These are phyloP conservation scores for Zalaria sp. DNA, from an alignment of 2,329 filamentous ascomycete species.

Conservation along the genomic window DNA sequence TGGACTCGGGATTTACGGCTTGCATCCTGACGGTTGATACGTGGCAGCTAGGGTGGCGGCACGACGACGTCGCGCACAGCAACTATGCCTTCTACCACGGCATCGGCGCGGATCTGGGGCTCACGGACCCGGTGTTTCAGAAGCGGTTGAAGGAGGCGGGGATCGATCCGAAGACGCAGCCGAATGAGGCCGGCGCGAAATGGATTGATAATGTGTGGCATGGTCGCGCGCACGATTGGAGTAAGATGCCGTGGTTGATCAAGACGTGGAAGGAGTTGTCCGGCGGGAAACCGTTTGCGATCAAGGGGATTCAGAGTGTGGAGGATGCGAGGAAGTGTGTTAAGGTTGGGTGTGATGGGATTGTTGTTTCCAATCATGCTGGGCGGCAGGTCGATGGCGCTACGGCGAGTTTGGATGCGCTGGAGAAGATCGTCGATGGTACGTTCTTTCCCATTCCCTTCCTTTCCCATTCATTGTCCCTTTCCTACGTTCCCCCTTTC, in stretches of 20 bases:
- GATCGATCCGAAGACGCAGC: conserved; percentile 38
- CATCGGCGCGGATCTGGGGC: conserved; percentile 42
- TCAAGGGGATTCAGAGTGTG: conserved; percentile 59
- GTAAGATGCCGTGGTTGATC: conserved; percentile 51
- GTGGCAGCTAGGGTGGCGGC: conserved; percentile 49
- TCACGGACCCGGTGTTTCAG: conserved; percentile 46
- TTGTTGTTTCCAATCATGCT: conserved; percentile 59
- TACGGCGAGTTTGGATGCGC: conserved; percentile 42
- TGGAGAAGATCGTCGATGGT: conserved; percentile 44
- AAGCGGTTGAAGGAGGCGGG: conserved; percentile 34
- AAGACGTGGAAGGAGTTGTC: conserved; percentile 40
- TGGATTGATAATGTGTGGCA: conserved; percentile 57
- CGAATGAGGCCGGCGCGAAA: conserved; percentile 40
- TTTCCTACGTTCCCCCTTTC: no score
- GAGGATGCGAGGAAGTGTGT: conserved; percentile 48
- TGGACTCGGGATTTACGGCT: conserved; percentile 39
- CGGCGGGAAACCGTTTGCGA: conserved; percentile 42
- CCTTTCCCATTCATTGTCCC: background rate
- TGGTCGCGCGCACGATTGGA: conserved; percentile 49
- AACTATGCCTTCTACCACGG: conserved; percentile 53
- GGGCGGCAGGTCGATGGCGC: conserved; percentile 51
- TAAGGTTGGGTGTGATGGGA: conserved; percentile 48
- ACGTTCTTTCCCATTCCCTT: conserved; percentile 8
- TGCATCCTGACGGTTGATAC: conserved; percentile 50
- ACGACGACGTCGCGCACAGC: conserved; percentile 39